phyloP scores from a whole-genome alignment of 2,329 filamentous ascomycete species.

The Claviceps digitariae region DNA sequence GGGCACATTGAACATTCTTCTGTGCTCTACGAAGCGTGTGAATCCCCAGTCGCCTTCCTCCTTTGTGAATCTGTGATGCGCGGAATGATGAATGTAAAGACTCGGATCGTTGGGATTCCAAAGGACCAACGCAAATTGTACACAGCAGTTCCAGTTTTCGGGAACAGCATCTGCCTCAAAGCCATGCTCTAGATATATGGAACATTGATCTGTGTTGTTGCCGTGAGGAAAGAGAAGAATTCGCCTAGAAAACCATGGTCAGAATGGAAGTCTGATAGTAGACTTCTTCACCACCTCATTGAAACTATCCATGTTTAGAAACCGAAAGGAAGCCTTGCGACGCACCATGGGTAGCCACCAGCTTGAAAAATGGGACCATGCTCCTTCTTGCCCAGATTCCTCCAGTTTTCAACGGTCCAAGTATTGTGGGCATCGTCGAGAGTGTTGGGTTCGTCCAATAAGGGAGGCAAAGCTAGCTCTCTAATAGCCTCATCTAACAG shows the following conservation, averaged over 20 bases:
- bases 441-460: conserved; percentile 63
- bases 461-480: conserved; percentile 59
- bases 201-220: conserved; percentile 86
- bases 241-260: conserved; percentile 43
- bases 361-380: conserved; percentile 82
- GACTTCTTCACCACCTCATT: neutral
- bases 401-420: conserved; percentile 83
- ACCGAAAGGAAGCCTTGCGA: conserved; percentile 6
- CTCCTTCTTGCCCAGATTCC: conserved; percentile 59
- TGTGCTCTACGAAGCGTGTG: conserved; percentile 84
- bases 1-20: conserved; percentile 65
- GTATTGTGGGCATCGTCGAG: conserved; percentile 64
- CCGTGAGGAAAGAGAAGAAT: conserved; percentile 91
- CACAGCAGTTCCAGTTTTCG: conserved; percentile 91
- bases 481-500: conserved; percentile 68
- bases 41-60: conserved; percentile 99
- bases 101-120: conserved; percentile 92
- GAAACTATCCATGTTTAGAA: neutral
- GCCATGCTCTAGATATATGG: conserved; percentile 92
- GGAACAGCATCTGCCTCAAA: conserved; percentile 64
- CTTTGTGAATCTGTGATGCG: conserved; percentile 91
- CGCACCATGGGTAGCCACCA: conserved; percentile 75
- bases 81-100: conserved; percentile 65
- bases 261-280: neutral
- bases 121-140: conserved; percentile 86